Evolutionary conservation across 306 rosid genomes (phyloP), one percentile per base, ranked within the genome.

Genomic region (Bauhinia variegata): DNA sequence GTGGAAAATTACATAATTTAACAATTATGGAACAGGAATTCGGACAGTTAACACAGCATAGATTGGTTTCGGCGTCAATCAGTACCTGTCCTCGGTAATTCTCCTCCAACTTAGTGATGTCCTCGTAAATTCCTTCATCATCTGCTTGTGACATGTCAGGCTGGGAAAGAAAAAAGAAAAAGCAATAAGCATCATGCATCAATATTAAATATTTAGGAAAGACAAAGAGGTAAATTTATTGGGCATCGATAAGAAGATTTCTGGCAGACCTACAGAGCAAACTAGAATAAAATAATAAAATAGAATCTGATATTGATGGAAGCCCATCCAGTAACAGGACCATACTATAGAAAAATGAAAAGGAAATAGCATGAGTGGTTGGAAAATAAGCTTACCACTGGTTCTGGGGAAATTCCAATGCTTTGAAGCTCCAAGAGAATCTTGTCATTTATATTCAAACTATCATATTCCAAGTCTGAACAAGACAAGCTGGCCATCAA

Each of bases 361-460:
- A 28, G 41, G 38, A 65, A 23, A 11, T 7, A 10, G 59, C 51
- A 60, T 6, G 48, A 67, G 43, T 18, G 32, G 51, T 65, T 31
- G 54, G 52, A 49, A 65, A 48, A 71, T 71, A 62, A 62, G 82
- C 89, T 38, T 80, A 95, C 99, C 92, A 80, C 83, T 12, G 83
- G 78, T 28, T 85, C 92, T 17, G 87, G 95, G 73, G 78, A 82
- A 67, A 95, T 78, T 74, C 92, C 99, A 71, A 95, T 78, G 65
- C 97, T 91, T 65, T 80, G 96, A 80, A 95, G 83, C 85, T 95
- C 99, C 87, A 91, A 76, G 39, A 95, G 88, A 81, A 95, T 84
- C 77, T 80, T 95, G 60, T 91, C 95, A 78, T 91, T 85, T 63
- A 95, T 60, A 58, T 76, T 75, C 84, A 87, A 75, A 79, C 68